Conservation (phyloP, 371 early-diverging fungal genomes). For the Coemansia sp. region DNA sequence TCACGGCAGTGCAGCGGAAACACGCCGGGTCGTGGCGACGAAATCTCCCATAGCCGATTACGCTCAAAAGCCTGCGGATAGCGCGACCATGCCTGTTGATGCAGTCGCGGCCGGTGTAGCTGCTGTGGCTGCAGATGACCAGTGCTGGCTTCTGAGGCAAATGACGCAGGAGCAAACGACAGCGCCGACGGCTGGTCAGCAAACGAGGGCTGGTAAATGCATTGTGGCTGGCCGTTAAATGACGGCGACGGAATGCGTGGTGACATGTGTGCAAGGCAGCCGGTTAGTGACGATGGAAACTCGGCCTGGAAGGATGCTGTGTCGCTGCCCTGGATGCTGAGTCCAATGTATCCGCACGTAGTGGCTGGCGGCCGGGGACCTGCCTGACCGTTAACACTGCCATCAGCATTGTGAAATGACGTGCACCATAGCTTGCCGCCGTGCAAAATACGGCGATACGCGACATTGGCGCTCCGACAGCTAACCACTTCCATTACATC, state of each 20-base stretch:
- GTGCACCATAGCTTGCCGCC: conserved; percentile 24
- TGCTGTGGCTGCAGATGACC: background rate
- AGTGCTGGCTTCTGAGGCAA: background rate
- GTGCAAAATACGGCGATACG: conserved; percentile 26
- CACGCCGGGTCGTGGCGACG: conserved; percentile 29
- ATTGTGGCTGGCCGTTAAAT: background rate
- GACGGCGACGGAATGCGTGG: background rate
- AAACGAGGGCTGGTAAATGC: background rate
- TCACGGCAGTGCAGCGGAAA: conserved; percentile 46
- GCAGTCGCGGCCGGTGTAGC: background rate
- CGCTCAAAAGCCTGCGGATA: conserved; percentile 9
- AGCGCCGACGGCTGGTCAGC: background rate
- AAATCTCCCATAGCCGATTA: conserved; percentile 41
- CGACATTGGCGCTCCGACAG: conserved; percentile 15
- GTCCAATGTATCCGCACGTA: background rate
- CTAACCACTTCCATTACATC: conserved; percentile 30
- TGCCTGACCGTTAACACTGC: background rate
- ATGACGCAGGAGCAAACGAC: conserved; percentile 11
- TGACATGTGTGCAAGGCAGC: background rate
- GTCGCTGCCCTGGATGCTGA: background rate
- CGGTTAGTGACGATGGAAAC: too few species aligned
- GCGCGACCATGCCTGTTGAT: background rate
- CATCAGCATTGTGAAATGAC: conserved; percentile 28
- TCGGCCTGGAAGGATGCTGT: background rate
- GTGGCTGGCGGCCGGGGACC: background rate